Percentiles rank a stretch among this genome's conserved stretches.
These are phyloP conservation scores for Thermochaetoides thermophila DNA, from an alignment of 495 filamentous ascomycete genomes.

Conservation along the genomic window DNA sequence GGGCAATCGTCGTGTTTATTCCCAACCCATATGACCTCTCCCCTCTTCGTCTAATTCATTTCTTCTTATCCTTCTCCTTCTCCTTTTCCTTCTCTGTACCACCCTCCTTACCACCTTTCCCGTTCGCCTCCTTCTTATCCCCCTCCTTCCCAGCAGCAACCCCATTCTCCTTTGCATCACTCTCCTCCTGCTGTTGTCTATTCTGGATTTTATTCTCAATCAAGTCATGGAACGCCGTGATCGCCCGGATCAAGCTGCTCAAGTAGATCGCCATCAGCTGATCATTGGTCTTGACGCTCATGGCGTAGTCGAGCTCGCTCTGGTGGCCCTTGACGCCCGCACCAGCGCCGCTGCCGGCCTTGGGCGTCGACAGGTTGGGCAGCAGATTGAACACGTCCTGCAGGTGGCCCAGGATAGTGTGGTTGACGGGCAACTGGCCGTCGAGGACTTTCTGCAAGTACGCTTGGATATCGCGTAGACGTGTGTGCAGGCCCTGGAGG, in stretches of 20 bases:
- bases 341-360: conserved; percentile 34
- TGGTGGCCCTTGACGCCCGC: too few species aligned
- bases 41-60: too few species aligned
- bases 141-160: conserved; percentile 36
- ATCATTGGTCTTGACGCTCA: conserved; percentile 98
- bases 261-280: conserved; percentile 97
- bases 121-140: conserved; percentile 50
- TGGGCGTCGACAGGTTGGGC: conserved; percentile 82
- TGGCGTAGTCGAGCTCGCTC: conserved; percentile 76
- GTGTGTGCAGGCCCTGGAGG: conserved; percentile 86
- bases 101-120: conserved; percentile 39
- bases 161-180: conserved; percentile 57
- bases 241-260: conserved; percentile 88
- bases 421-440: conserved; percentile 84
- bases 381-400: conserved; percentile 99
- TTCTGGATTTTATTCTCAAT: conserved; percentile 99
- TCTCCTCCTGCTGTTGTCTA: conserved; percentile 89
- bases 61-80: conserved; percentile 21
- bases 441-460: conserved; percentile 95
- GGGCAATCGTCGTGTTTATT: conserved; percentile 11
- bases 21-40: too few species aligned
- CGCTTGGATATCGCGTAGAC: conserved; percentile 84
- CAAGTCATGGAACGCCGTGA: conserved; percentile 96
- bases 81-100: conserved; percentile 22
- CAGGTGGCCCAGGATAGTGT: conserved; percentile 91